Conservation (phyloP, 108 stramenopile species). For the Nitzschia putrida region DNA sequence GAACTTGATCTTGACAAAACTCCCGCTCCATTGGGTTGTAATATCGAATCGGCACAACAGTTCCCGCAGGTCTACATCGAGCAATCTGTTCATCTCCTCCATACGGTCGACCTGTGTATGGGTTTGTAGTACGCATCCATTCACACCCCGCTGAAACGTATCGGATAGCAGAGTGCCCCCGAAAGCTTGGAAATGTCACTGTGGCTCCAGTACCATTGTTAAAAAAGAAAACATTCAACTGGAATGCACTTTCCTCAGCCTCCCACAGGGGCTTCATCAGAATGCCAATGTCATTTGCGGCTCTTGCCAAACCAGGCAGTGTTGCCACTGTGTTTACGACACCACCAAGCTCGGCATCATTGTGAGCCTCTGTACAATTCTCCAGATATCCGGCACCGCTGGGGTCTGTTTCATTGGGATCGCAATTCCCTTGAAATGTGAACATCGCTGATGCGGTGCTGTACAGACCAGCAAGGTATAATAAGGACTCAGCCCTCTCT, state of each 20-base stretch:
- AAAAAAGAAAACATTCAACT: constrained; percentile 43
- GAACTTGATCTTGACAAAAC: constrained; percentile 52
- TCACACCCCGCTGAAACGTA: constrained; percentile 58
- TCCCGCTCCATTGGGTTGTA: constrained; percentile 63
- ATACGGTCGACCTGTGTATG: constrained; percentile 30
- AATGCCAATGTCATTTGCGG: constrained; percentile 38
- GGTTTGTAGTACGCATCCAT: constrained; percentile 52
- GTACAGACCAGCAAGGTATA: neutral
- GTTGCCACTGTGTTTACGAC: constrained; percentile 36
- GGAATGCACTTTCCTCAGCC: constrained; percentile 33
- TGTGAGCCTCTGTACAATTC: constrained; percentile 51
- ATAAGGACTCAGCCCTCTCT: constrained; percentile 1
- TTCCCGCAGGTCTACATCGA: constrained; percentile 47
- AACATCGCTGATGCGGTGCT: constrained; percentile 34
- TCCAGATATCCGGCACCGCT: constrained; percentile 30
- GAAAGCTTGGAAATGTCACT: constrained; percentile 37
- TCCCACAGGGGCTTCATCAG: constrained; percentile 58
- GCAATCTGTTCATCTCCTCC: constrained; percentile 47
- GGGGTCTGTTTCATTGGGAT: constrained; percentile 42
- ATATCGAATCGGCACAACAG: constrained; percentile 27
- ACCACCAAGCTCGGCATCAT: constrained; percentile 46
- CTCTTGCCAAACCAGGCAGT: constrained; percentile 29
- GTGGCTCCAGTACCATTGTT: constrained; percentile 56
- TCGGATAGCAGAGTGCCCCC: neutral
- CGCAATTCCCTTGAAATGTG: constrained; percentile 51